Evolutionary conservation across 2,329 filamentous ascomycete species (phyloP).

Genomic region (Rhynchosporium agropyri): DNA sequence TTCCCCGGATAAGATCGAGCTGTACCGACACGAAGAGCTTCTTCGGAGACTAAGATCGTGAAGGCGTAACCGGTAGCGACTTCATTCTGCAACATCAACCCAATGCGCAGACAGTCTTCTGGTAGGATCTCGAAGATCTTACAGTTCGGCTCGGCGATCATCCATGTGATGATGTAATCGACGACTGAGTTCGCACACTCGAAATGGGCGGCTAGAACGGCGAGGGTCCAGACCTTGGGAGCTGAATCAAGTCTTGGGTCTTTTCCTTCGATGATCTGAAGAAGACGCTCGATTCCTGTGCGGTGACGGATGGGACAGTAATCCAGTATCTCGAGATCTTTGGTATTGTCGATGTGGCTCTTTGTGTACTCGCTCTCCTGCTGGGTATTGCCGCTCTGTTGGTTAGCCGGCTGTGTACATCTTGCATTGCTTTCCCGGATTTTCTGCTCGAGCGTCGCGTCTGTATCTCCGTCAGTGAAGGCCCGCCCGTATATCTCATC

Average conservation of each 20-base stretch:
- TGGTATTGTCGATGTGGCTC: background rate
- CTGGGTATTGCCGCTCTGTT: background rate
- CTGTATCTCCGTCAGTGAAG: background rate
- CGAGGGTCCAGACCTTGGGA: constrained; percentile 67
- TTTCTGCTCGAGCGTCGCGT: background rate
- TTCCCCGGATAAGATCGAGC: background rate
- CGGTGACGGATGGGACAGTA: constrained; percentile 68
- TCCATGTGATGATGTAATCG: constrained; percentile 59
- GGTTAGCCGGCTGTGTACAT: background rate
- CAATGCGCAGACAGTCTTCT: constrained; percentile 62
- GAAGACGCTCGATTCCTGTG: constrained; percentile 63
- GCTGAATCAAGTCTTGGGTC: constrained; percentile 64
- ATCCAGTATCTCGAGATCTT: constrained; percentile 48
- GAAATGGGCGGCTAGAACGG: constrained; percentile 61
- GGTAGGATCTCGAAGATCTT: constrained; percentile 65
- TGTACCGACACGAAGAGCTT: constrained; percentile 49
- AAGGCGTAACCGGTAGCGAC: constrained; percentile 55
- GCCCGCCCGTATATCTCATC: background rate
- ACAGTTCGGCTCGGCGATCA: constrained; percentile 56
- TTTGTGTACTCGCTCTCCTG: background rate
- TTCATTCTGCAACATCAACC: constrained; percentile 49
- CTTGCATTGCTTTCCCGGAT: constrained; percentile 2
- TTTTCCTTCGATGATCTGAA: constrained; percentile 59
- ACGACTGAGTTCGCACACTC: constrained; percentile 52
- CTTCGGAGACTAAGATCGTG: constrained; percentile 63